A percentile compares a stretch with the other conserved stretches of the same genome.
Evolutionary conservation across 352 stramenopile species (phyloP).

Genomic region (Sclerospora graminicola): DNA sequence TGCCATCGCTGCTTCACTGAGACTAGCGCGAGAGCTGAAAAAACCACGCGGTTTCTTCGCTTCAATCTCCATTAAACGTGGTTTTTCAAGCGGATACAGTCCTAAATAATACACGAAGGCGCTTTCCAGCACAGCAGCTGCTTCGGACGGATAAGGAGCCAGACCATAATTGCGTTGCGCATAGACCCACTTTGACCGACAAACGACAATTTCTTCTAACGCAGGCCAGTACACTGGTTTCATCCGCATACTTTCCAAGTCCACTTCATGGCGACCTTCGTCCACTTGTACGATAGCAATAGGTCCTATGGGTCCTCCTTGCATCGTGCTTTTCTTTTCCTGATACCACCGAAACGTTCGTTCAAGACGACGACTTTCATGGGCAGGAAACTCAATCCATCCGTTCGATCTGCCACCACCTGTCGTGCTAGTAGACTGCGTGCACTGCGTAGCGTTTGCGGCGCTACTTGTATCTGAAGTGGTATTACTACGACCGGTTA

Average conservation of each 20-base stretch:
- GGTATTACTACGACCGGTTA: slow-evolving; percentile 12
- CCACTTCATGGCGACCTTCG: slow-evolving; percentile 73
- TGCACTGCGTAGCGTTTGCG: slow-evolving; percentile 1
- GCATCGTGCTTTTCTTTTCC: slow-evolving; percentile 26
- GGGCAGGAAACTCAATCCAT: slow-evolving; percentile 71
- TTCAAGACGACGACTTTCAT: slow-evolving; percentile 65
- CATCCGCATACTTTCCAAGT: slow-evolving; percentile 69
- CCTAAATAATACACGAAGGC: slow-evolving; percentile 72
- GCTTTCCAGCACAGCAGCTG: slow-evolving; percentile 36
- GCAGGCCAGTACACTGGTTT: slow-evolving; percentile 70
- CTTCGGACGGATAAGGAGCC: slow-evolving; percentile 56
- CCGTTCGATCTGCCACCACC: slow-evolving; percentile 9
- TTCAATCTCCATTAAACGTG: slow-evolving; percentile 38
- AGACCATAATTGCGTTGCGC: slow-evolving; percentile 74
- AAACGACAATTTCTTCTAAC: slow-evolving; percentile 56
- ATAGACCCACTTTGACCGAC: slow-evolving; percentile 71
- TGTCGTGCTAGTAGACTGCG: slow-evolving; percentile 5
- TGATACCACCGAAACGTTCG: slow-evolving; percentile 60
- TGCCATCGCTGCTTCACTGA: slow-evolving; percentile 19
- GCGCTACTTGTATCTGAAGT: slow-evolving; percentile 2
- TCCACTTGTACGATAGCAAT: slow-evolving; percentile 65
- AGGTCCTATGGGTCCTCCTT: slow-evolving; percentile 25
- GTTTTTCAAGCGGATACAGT: slow-evolving; percentile 51
- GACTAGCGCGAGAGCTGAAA: slow-evolving; percentile 29
- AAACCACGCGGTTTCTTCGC: slow-evolving; percentile 34